Evolutionary conservation across 257 asterid species (phyloP).

Genomic region (Rauvolfia tetraphylla): DNA sequence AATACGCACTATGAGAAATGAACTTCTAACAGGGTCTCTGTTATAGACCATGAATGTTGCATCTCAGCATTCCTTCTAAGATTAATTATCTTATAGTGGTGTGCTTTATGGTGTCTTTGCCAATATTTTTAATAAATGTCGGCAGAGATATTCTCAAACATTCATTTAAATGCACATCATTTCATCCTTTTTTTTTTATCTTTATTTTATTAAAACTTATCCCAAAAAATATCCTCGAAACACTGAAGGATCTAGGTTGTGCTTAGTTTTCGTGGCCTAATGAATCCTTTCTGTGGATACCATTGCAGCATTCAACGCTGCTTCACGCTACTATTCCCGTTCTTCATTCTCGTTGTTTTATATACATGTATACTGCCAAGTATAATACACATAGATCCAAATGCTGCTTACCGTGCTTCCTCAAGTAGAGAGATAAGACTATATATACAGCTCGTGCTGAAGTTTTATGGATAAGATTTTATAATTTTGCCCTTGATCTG

Average conservation of each 20-base stretch:
- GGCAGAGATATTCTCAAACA: background rate
- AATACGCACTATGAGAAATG: slow-evolving; percentile 51
- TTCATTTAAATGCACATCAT: background rate
- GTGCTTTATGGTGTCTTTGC: background rate
- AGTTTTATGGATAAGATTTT: background rate
- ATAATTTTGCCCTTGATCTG: background rate
- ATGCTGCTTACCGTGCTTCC: background rate
- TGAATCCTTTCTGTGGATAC: background rate
- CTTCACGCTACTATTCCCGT: slow-evolving; percentile 21
- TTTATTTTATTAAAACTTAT: background rate
- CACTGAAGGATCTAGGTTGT: too few species aligned
- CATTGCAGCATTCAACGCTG: background rate
- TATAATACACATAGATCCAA: too few species aligned
- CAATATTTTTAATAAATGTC: background rate
- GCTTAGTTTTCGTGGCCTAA: background rate
- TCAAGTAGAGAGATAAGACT: background rate
- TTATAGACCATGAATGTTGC: background rate
- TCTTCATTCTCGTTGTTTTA: background rate
- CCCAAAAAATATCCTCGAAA: too few species aligned
- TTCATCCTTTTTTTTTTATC: background rate
- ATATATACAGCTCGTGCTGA: too few species aligned
- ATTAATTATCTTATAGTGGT: background rate
- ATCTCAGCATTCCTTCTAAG: background rate
- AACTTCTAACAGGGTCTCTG: background rate
- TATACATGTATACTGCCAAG: too few species aligned